phyloP scores from a whole-genome alignment of 768 basidiomycete species.

The Suillus subaureus region DNA sequence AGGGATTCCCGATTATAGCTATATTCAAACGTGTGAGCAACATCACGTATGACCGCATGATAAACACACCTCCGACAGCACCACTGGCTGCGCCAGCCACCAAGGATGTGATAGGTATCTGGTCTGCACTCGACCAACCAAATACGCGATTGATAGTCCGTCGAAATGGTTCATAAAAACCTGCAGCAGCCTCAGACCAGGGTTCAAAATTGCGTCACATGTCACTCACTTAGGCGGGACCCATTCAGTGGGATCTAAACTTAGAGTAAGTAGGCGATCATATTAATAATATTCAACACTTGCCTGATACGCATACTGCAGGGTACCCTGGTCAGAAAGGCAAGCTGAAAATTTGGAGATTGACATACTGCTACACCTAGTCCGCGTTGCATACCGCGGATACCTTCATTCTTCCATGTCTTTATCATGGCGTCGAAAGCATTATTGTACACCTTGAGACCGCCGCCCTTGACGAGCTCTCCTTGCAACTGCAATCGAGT shows the following conservation, averaged over 20 bases:
- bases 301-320: constrained; percentile 90
- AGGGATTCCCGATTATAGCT: constrained; percentile 84
- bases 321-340: constrained; percentile 15
- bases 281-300: constrained; percentile 24
- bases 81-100: constrained; percentile 89
- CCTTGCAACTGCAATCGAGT: constrained; percentile 96
- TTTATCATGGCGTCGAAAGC: constrained; percentile 86
- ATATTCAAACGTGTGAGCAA: background rate
- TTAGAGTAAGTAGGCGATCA: background rate
- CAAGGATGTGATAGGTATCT: constrained; percentile 76
- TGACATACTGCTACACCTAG: constrained; percentile 79
- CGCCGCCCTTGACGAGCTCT: constrained; percentile 79
- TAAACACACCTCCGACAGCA: constrained; percentile 76
- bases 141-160: constrained; percentile 65
- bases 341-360: constrained; percentile 13
- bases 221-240: constrained; percentile 72
- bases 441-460: constrained; percentile 81
- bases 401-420: constrained; percentile 88
- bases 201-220: constrained; percentile 1
- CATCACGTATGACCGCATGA: constrained; percentile 7
- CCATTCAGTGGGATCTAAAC: constrained; percentile 87
- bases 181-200: constrained; percentile 42
- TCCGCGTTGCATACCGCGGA: constrained; percentile 92
- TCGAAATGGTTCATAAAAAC: constrained; percentile 95
- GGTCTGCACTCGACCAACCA: constrained; percentile 64